Evolutionary conservation across 768 basidiomycete species (phyloP).

Genomic region (Psilocybe sp.): DNA sequence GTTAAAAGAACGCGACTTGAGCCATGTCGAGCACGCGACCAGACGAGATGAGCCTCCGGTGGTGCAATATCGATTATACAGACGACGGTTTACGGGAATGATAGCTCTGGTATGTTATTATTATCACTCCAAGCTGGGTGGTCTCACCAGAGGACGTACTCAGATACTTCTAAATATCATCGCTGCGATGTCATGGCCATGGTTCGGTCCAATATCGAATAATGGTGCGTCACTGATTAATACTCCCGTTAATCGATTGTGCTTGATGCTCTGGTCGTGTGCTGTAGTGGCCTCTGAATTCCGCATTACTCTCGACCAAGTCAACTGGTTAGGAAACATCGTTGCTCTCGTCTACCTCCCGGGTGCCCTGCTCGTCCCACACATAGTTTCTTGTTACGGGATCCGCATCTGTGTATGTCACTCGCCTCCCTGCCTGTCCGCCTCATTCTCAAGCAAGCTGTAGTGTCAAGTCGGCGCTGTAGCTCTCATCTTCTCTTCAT

Average conservation of each 20-base stretch:
- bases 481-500: slow-evolving; percentile 58
- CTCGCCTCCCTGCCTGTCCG: neutral
- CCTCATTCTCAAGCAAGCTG: neutral
- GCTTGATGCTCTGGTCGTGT: neutral
- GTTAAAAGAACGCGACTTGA: too few relatives aligned
- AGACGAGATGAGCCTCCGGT: neutral
- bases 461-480: slow-evolving; percentile 63
- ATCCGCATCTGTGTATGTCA: slow-evolving; percentile 59
- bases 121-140: neutral
- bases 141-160: neutral
- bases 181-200: slow-evolving; percentile 67
- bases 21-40: too few relatives aligned
- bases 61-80: slow-evolving; percentile 61
- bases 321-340: slow-evolving; percentile 82
- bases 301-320: slow-evolving; percentile 62
- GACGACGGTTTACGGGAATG: slow-evolving; percentile 62
- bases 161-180: slow-evolving; percentile 64
- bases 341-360: slow-evolving; percentile 63
- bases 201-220: slow-evolving; percentile 84
- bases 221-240: slow-evolving; percentile 39
- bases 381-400: slow-evolving; percentile 56
- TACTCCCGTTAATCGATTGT: neutral
- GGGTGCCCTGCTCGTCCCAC: slow-evolving; percentile 55
- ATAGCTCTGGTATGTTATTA: slow-evolving; percentile 51
- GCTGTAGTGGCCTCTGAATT: slow-evolving; percentile 60